Base-by-base conservation (phyloP, 768 basidiomycete species). In the Termitomyces heimii region DNA sequence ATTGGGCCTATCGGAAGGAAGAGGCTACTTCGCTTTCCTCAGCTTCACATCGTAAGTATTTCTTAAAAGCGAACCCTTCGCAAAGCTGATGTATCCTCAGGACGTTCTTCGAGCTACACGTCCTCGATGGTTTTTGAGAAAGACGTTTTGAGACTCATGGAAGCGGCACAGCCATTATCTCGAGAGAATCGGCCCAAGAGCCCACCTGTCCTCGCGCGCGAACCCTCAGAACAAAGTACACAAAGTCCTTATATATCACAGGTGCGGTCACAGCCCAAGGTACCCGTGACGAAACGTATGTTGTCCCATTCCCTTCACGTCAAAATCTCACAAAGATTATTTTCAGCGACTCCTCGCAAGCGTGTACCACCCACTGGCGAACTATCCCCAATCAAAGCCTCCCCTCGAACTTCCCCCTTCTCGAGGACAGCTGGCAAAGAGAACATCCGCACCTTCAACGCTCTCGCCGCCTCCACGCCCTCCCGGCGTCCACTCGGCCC, bases 341-440 rank as follows among this genome's bases (percentile, higher is more conserved):
- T 62, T 20, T 58, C 66, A 65, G 68, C 66, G 24, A 72, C 70
- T 55, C 66, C 72, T 16, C 70, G 74, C 57, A 81, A 75, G 60
- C 77, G 77, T 24, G 67, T 62, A 12, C 69, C 68, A 0, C 69
- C 71, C 16, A 54, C 72, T 39, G 62, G 64, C 29, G 77, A 78
- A 56, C 69, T 82, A 28, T 79, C 80, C 3, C 79, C 81, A 3
- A 77, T 82, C 69, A 79, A 80, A 63, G 80, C 74, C n/a, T 82
- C 81, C 9, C 79, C 80, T n/a, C 74, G 71, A 6, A 57, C 66
- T 7, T 74, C 79, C 10, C 77, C 78, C 8, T 56, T 69, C 18
- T 66, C 68, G 14, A 61, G 63, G 24, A 63, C 67, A 9, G 63
- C 69, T 12, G 73, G 71, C 26, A 78, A 77, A 54, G 78, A 76